Conservation (phyloP, 2,329 filamentous ascomycete genomes). For the Neurospora sp. region DNA sequence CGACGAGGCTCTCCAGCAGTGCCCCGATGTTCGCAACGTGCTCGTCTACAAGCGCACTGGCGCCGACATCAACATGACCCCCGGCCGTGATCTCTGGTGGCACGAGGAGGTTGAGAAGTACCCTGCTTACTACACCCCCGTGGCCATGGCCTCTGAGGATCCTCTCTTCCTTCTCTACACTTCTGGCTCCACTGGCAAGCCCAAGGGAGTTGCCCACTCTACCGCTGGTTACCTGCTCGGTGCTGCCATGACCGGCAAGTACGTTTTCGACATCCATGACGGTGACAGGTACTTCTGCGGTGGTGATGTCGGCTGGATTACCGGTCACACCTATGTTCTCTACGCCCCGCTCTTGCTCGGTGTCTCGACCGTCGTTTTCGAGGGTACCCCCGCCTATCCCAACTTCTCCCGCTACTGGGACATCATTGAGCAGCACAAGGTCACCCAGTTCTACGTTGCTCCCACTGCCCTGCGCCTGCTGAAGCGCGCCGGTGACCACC, state of each 20-base stretch:
- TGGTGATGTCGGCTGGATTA: constrained; percentile 98
- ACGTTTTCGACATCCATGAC: constrained; percentile 96
- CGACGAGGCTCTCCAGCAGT: constrained; percentile 93
- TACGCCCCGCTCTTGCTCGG: constrained; percentile 91
- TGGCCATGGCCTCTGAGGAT: constrained; percentile 86
- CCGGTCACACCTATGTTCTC: constrained; percentile 95
- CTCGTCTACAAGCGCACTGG: constrained; percentile 95
- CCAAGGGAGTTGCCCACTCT: constrained; percentile 98
- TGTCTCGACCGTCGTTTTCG: constrained; percentile 91
- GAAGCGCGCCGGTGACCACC: constrained; percentile 90
- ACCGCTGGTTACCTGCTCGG: constrained; percentile 93
- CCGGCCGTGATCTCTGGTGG: constrained; percentile 92
- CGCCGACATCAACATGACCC: constrained; percentile 82
- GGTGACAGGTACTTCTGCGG: constrained; percentile 94
- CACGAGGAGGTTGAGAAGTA: constrained; percentile 97
- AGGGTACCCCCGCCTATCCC: constrained; percentile 94
- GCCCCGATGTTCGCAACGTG: constrained; percentile 74
- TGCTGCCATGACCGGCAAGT: constrained; percentile 89
- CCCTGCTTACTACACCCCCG: constrained; percentile 83
- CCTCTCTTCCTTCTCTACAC: constrained; percentile 97
- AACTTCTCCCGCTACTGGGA: constrained; percentile 99
- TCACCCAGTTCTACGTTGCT: constrained; percentile 97
- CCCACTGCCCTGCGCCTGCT: constrained; percentile 86
- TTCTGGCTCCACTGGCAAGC: constrained; percentile 94
- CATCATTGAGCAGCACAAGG: constrained; percentile 86